A percentile compares a stretch with the other conserved stretches of the same genome.
Evolutionary conservation across 169 alveolate species (phyloP).

Genomic region (Eimeria sp.): DNA sequence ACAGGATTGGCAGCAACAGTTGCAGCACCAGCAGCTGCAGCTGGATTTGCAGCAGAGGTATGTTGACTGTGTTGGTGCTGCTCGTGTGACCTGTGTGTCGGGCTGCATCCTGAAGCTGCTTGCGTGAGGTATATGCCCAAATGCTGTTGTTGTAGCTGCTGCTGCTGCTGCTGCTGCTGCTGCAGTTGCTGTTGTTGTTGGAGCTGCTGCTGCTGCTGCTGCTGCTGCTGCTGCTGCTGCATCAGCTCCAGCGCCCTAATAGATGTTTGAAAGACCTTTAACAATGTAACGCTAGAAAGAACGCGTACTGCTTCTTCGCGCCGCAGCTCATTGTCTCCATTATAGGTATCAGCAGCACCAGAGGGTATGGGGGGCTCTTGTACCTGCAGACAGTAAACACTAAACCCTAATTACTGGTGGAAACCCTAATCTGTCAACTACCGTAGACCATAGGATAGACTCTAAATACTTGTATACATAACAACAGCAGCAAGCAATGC

Average conservation of each 20-base stretch:
- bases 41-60: too few relatives aligned
- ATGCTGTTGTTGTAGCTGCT: too few relatives aligned
- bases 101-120: too few relatives aligned
- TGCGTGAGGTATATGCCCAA: not conserved
- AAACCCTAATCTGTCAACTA: too few relatives aligned
- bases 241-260: not conserved
- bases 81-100: too few relatives aligned
- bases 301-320: not conserved
- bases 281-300: not conserved
- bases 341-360: not conserved
- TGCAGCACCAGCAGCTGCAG: too few relatives aligned
- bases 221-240: conserved; percentile 16
- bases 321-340: not conserved
- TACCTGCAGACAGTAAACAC: conserved; percentile 16
- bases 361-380: not conserved
- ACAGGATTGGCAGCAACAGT: not conserved
- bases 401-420: too few relatives aligned
- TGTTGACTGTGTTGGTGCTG: too few relatives aligned
- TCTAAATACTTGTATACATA: not conserved
- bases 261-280: not conserved
- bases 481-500: not conserved
- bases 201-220: not conserved
- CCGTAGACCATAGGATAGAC: not conserved
- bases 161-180: too few relatives aligned
- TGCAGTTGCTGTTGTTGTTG: too few relatives aligned